A percentile compares a stretch with the other conserved stretches of the same genome.
These are phyloP conservation scores for Pyricularia grisea DNA, from an alignment of 2,329 filamentous ascomycete species.

Conservation along the genomic window DNA sequence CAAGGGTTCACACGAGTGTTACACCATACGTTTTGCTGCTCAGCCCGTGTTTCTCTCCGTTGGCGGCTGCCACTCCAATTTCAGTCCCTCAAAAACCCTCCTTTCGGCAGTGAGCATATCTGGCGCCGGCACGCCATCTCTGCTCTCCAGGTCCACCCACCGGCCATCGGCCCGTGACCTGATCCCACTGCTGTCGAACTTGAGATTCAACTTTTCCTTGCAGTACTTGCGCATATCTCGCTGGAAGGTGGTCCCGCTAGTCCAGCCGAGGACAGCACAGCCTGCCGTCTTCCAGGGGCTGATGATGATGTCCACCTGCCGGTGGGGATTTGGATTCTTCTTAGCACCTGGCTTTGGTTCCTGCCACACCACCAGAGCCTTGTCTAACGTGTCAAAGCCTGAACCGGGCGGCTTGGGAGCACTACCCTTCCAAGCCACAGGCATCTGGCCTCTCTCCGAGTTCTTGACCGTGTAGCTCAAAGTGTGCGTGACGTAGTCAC, in stretches of 20 bases:
- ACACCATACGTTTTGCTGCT: conserved; percentile 10
- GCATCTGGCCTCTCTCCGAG: conserved; percentile 60
- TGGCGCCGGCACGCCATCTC: conserved; percentile 35
- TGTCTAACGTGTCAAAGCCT: conserved; percentile 84
- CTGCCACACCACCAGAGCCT: conserved; percentile 90
- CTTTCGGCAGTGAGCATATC: conserved; percentile 67
- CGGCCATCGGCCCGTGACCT: conserved; percentile 54
- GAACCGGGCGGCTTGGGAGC: conserved; percentile 26
- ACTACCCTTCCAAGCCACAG: conserved; percentile 43
- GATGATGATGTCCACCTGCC: conserved; percentile 87
- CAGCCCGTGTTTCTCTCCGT: conserved; percentile 59
- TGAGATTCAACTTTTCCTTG: conserved; percentile 61
- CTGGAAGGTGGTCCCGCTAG: conserved; percentile 81
- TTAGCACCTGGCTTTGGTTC: conserved; percentile 39
- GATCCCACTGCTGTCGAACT: conserved; percentile 88
- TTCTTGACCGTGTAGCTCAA: conserved; percentile 61
- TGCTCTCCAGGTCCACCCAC: conserved; percentile 64
- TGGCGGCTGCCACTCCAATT: conserved; percentile 56
- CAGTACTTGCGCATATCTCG: conserved; percentile 75
- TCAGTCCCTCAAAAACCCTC: conserved; percentile 70
- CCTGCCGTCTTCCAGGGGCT: conserved; percentile 82
- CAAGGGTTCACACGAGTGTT: neutral
- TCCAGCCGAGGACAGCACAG: conserved; percentile 84
- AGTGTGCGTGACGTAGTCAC: conserved; percentile 70
- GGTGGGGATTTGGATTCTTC: conserved; percentile 65